Conservation (phyloP, 768 basidiomycete species). For the Calocybe gangraenosa region DNA sequence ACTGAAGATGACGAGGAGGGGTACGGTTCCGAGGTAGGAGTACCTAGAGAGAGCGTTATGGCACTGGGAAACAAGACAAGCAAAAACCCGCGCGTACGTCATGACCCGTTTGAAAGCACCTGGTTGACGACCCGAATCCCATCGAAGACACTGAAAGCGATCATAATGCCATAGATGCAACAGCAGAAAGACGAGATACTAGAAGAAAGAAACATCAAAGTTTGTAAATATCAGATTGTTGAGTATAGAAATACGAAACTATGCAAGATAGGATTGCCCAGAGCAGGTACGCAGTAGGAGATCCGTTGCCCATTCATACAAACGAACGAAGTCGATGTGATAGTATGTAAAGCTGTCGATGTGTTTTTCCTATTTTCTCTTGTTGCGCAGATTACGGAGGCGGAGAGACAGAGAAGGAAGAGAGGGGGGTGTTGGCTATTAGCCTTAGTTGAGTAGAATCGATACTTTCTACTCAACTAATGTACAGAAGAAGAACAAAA, state of each 20-base stretch:
- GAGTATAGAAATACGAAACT: too few species aligned
- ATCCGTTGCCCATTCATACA: slow-evolving; percentile 65
- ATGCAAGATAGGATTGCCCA: slow-evolving; percentile 70
- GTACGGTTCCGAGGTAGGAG: slow-evolving; percentile 72
- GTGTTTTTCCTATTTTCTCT: too few species aligned
- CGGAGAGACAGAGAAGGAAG: too few species aligned
- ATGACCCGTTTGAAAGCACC: slow-evolving; percentile 87
- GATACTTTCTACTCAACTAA: too few species aligned
- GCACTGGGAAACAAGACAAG: background rate
- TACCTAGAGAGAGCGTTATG: slow-evolving; percentile 40
- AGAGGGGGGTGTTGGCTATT: too few species aligned
- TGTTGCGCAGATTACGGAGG: too few species aligned
- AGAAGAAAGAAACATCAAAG: too few species aligned
- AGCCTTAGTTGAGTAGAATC: too few species aligned
- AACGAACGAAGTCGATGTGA: too few species aligned
- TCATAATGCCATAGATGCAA: slow-evolving; percentile 82
- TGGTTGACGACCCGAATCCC: slow-evolving; percentile 72
- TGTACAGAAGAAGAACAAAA: too few species aligned
- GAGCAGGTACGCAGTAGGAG: slow-evolving; percentile 68
- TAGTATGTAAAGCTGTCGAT: too few species aligned
- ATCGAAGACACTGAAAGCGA: slow-evolving; percentile 67
- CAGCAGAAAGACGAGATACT: slow-evolving; percentile 68
- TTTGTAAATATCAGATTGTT: too few species aligned
- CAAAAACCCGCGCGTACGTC: slow-evolving; percentile 67
- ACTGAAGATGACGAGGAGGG: slow-evolving; percentile 60